Conservation (phyloP, 192 early-diverging fungal species). For the Linnemannia exigua region DNA sequence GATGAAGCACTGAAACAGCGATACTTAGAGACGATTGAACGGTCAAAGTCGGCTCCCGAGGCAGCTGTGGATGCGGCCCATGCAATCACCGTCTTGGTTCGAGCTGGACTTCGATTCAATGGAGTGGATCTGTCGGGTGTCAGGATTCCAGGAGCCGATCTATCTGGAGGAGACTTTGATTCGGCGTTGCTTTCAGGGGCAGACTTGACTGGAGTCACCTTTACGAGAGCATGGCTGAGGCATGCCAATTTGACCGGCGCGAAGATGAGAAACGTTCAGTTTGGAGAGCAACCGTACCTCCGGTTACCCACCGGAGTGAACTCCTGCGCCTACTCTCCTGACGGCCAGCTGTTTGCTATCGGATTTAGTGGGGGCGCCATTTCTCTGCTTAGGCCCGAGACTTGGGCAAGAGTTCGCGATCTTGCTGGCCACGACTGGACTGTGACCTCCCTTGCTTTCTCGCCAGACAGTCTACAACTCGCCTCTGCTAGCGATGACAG, state of each 20-base stretch:
- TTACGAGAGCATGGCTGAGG: background rate
- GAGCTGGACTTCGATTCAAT: slow-evolving; percentile 11
- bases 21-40: background rate
- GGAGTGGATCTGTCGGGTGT: slow-evolving; percentile 5
- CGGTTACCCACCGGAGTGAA: background rate
- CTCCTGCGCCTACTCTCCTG: background rate
- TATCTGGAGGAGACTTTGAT: slow-evolving; percentile 5
- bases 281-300: slow-evolving; percentile 1
- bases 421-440: background rate
- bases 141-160: slow-evolving; percentile 14
- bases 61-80: background rate
- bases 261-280: background rate
- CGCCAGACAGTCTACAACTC: background rate
- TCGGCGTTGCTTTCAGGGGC: slow-evolving; percentile 7
- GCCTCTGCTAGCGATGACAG: background rate
- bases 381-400: background rate
- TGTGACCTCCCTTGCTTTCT: background rate
- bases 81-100: slow-evolving; percentile 15
- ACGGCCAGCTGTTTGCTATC: background rate
- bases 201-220: background rate
- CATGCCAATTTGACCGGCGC: background rate
- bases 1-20: background rate
- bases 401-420: background rate
- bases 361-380: background rate
- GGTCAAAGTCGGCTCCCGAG: background rate